A percentile compares a stretch with the other conserved stretches of the same genome.
These are phyloP conservation scores for Colletotrichum sp. DNA, from an alignment of 2,329 filamentous ascomycete species.

Conservation along the genomic window DNA sequence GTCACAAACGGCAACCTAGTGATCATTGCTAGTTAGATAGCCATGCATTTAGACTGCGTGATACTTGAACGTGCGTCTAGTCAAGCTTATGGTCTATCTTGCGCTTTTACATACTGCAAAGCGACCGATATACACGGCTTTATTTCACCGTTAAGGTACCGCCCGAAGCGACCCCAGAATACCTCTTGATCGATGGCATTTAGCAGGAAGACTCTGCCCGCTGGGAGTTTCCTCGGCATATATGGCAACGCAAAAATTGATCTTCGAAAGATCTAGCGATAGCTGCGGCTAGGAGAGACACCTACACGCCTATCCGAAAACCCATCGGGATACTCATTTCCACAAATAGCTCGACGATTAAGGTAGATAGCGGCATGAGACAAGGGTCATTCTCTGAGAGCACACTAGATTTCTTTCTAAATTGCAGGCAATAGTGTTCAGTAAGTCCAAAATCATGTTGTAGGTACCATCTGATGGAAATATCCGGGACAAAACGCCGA, in stretches of 20 bases:
- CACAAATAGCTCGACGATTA: rapidly evolving
- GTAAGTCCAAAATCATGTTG: background rate
- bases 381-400: background rate
- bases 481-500: background rate
- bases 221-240: background rate
- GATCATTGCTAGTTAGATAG: rapidly evolving
- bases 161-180: background rate
- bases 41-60: background rate
- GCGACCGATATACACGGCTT: background rate
- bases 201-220: background rate
- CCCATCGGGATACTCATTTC: background rate
- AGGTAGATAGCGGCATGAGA: background rate
- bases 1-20: background rate
- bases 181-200: background rate
- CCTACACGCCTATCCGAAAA: background rate
- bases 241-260: background rate
- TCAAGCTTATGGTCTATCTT: background rate
- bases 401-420: background rate
- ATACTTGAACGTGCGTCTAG: background rate
- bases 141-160: background rate
- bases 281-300: background rate
- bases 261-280: background rate
- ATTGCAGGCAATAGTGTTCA: background rate
- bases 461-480: too few species aligned
- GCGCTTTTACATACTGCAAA: rapidly evolving